Evolutionary conservation across 225 moss, liverwort and hornwort genomes (phyloP).

Genomic region (Antitrichia curtipendula): DNA sequence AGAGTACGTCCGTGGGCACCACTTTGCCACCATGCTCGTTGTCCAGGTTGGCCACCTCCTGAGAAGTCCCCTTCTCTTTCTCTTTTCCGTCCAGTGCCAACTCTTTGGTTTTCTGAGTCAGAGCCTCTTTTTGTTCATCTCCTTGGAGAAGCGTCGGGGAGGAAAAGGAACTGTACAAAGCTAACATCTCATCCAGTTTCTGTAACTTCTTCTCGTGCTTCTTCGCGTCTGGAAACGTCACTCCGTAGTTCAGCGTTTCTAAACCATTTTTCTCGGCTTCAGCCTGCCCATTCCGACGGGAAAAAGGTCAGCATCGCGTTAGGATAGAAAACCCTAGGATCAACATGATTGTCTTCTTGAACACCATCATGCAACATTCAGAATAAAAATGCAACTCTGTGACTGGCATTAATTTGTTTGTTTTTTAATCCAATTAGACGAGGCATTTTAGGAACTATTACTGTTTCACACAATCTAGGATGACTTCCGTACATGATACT

Average conservation of each 20-base stretch:
- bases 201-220: constrained; percentile 24
- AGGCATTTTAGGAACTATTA: too few relatives aligned
- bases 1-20: constrained; percentile 29
- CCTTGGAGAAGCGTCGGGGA: constrained; percentile 60
- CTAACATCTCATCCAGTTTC: constrained; percentile 36
- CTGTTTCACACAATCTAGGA: too few relatives aligned
- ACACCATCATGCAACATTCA: too few relatives aligned
- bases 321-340: too few relatives aligned
- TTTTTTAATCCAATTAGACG: too few relatives aligned
- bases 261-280: background rate
- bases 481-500: too few relatives aligned
- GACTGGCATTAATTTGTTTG: too few relatives aligned
- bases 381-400: too few relatives aligned
- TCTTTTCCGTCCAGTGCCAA: background rate
- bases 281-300: too few relatives aligned
- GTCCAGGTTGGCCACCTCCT: constrained; percentile 1
- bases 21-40: constrained; percentile 45
- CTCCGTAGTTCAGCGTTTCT: constrained; percentile 64
- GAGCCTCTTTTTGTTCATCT: constrained; percentile 11
- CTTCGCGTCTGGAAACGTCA: constrained; percentile 47
- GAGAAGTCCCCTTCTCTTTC: background rate
- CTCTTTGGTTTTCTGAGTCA: constrained; percentile 4
- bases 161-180: constrained; percentile 55
- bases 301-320: too few relatives aligned
- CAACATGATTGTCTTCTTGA: too few relatives aligned